phyloP scores from a whole-genome alignment of 129 eudicot genomes.

The Smallanthus sonchifolius region DNA sequence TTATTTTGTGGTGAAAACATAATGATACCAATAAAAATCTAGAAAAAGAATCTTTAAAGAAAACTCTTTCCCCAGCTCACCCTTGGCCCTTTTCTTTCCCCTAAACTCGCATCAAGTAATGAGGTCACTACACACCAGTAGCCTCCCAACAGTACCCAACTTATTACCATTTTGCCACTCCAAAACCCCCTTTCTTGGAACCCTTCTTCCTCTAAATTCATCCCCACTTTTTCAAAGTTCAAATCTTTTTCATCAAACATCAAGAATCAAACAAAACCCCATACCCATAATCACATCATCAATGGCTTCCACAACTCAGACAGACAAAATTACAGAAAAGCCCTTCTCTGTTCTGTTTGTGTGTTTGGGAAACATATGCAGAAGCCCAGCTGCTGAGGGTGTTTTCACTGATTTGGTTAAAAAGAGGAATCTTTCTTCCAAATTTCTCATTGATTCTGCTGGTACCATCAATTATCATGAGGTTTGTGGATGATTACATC shows the following conservation, averaged over 20 bases:
- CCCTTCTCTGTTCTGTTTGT: conserved; percentile 88
- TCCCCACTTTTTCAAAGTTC: conserved; percentile 30
- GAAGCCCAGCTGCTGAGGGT: conserved; percentile 99
- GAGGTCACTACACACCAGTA: conserved; percentile 42
- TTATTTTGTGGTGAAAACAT: conserved; percentile 23
- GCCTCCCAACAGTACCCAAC: conserved; percentile 15
- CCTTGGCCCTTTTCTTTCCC: conserved; percentile 10
- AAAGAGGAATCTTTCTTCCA: conserved; percentile 57
- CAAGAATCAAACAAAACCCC: conserved; percentile 13
- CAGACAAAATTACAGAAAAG: conserved; percentile 31
- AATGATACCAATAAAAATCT: background rate
- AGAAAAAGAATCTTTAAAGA: background rate
- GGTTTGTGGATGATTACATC: conserved; percentile 38
- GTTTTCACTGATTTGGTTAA: conserved; percentile 78
- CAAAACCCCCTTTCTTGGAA: conserved; percentile 32
- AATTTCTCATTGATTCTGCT: conserved; percentile 83
- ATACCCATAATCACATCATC: conserved; percentile 43
- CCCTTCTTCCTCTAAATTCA: conserved; percentile 17
- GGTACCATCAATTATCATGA: conserved; percentile 97
- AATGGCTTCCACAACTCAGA: conserved; percentile 46
- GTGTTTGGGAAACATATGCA: conserved; percentile 90
- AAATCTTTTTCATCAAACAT: conserved; percentile 17
- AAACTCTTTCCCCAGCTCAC: background rate
- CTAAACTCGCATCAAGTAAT: conserved; percentile 24
- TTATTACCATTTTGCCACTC: conserved; percentile 28